These are phyloP conservation scores for Colletotrichum aenigma DNA, from an alignment of 2,329 filamentous ascomycete species.

Conservation along the genomic window DNA sequence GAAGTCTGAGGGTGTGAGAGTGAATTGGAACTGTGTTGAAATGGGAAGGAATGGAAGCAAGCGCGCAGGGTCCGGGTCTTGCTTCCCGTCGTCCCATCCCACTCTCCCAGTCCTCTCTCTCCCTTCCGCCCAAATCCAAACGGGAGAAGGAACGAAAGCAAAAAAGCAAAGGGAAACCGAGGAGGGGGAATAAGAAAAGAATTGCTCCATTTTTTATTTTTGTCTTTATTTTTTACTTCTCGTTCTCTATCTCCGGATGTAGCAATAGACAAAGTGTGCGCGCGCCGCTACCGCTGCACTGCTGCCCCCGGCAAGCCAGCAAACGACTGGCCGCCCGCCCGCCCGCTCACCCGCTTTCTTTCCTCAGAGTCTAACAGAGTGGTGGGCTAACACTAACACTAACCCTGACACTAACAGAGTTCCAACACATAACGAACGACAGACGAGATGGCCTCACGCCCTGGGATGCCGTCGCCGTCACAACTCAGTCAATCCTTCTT, in stretches of 20 bases:
- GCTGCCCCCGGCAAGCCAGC: neutral
- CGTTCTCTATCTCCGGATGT: neutral
- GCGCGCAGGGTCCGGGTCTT: neutral
- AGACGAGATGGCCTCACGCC: neutral
- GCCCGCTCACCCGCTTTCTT: neutral
- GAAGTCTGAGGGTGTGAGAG: neutral
- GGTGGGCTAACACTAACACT: neutral
- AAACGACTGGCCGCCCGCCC: neutral
- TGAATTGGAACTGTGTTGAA: neutral
- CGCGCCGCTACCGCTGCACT: neutral
- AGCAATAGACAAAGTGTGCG: neutral
- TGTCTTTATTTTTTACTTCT: neutral
- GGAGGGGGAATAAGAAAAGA: neutral
- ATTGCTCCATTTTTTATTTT: neutral
- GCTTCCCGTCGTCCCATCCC: constrained; percentile 9
- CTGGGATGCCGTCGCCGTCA: neutral
- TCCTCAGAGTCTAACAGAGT: neutral
- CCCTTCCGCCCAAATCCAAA: neutral
- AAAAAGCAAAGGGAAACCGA: neutral
- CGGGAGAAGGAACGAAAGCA: neutral
- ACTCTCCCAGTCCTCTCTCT: neutral
- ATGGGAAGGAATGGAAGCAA: neutral
- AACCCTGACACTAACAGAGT: neutral
- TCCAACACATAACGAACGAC: neutral
- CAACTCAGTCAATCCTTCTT: neutral